Percentiles rank a stretch among this genome's conserved stretches.
phyloP scores from a whole-genome alignment of 2,329 filamentous ascomycete species.

The Sarocladiaceae sp. region DNA sequence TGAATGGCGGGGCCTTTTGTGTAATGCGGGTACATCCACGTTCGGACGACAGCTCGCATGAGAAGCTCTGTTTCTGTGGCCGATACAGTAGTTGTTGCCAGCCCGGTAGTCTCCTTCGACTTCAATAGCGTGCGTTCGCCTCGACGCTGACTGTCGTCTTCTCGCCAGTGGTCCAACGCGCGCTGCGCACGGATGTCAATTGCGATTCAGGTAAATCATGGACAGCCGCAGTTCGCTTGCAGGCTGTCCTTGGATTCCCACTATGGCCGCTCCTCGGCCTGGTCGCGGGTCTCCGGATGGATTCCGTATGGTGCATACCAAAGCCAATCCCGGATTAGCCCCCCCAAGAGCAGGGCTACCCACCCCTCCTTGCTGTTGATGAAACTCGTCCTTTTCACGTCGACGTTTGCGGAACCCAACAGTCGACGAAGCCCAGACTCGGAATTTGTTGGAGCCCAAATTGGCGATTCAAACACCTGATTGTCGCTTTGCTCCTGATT shows the following conservation, averaged over 20 bases:
- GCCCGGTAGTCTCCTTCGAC: not conserved
- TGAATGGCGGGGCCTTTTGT: no score
- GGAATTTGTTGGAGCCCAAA: no score
- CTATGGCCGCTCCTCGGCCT: not conserved
- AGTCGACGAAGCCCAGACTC: not conserved
- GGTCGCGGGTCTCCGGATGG: constrained; percentile 5
- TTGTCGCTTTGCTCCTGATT: no score
- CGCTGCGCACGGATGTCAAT: constrained; percentile 6
- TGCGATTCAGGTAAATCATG: constrained; percentile 7
- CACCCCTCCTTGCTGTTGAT: constrained; percentile 6
- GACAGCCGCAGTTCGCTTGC: not conserved
- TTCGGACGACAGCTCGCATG: not conserved
- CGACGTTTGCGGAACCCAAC: constrained; percentile 3
- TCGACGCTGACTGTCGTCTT: not conserved
- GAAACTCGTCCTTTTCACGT: constrained; percentile 7
- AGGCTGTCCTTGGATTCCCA: constrained; percentile 1
- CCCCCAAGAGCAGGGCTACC: constrained; percentile 1
- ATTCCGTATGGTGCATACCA: constrained; percentile 4
- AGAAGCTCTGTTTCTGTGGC: not conserved
- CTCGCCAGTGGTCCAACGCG: not conserved
- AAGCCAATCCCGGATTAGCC: not conserved
- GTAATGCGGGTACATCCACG: not conserved
- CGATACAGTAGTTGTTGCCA: no score
- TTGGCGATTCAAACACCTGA: no score
- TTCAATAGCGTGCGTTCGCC: constrained; percentile 2